Conservation (phyloP, 192 early-diverging fungal genomes). For the Endogone sp. region DNA sequence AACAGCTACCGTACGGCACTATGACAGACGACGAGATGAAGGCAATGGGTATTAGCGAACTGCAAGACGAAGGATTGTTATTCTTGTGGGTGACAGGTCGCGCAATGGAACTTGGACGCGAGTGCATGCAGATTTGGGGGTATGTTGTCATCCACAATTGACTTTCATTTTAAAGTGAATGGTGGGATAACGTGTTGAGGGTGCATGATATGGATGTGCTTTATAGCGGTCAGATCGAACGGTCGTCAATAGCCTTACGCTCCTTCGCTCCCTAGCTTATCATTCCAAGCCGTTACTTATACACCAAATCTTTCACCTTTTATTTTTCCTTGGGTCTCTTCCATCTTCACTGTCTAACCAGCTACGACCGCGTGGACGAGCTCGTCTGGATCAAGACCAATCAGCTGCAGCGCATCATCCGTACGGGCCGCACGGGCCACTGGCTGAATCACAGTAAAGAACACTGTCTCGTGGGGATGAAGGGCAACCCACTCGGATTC, state of each 20-base stretch:
- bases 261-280: no score
- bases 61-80: slow-evolving; percentile 54
- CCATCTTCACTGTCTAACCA: slow-evolving; percentile 2
- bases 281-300: no score
- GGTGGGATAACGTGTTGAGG: neutral
- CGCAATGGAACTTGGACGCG: slow-evolving; percentile 58
- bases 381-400: slow-evolving; percentile 65
- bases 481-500: slow-evolving; percentile 35
- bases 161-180: neutral
- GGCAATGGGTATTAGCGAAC: slow-evolving; percentile 34
- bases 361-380: slow-evolving; percentile 55
- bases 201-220: neutral
- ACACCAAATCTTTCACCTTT: no score
- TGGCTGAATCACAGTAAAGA: slow-evolving; percentile 68
- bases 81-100: slow-evolving; percentile 65
- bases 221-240: no score
- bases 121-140: slow-evolving; percentile 46
- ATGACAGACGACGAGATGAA: slow-evolving; percentile 67
- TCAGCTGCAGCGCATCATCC: slow-evolving; percentile 56
- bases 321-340: neutral
- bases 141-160: neutral
- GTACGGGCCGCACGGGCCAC: slow-evolving; percentile 62
- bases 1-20: slow-evolving; percentile 58
- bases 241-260: no score
- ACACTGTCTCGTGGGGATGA: slow-evolving; percentile 58